Percentiles rank a stretch among this genome's conserved stretches.
These are phyloP conservation scores for Pyrenula massariospora DNA, from an alignment of 495 filamentous ascomycete species.

Conservation along the genomic window DNA sequence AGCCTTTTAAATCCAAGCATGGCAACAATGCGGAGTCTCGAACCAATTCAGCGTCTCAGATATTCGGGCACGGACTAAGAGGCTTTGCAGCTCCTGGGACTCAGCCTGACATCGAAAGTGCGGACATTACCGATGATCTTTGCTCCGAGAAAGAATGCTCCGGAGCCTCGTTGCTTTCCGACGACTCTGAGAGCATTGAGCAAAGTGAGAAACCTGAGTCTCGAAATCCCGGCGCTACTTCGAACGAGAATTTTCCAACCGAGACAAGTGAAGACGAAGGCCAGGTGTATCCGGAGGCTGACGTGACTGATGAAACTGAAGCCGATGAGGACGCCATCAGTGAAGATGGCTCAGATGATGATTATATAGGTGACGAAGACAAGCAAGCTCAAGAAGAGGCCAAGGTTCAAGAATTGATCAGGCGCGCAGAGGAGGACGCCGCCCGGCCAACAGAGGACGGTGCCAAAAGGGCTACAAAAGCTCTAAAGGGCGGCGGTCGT, in stretches of 20 bases:
- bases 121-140: background rate
- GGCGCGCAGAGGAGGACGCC: conserved; percentile 48
- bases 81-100: conserved; percentile 64
- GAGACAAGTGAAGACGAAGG: conserved; percentile 14
- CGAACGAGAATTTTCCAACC: conserved; percentile 13
- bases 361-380: conserved; percentile 48
- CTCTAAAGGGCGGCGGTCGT: conserved; percentile 46
- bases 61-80: conserved; percentile 56
- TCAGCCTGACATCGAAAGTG: conserved; percentile 12
- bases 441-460: conserved; percentile 39
- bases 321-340: conserved; percentile 5
- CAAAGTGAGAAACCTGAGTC: background rate
- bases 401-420: conserved; percentile 49
- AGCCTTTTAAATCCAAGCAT: background rate
- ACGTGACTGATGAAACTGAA: conserved; percentile 8
- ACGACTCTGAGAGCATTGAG: background rate
- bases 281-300: conserved; percentile 16
- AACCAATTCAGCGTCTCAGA: background rate
- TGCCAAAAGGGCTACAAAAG: conserved; percentile 49
- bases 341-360: conserved; percentile 25
- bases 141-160: background rate
- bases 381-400: conserved; percentile 58
- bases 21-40: background rate
- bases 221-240: background rate
- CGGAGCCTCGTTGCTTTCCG: background rate